A percentile compares a stretch with the other conserved stretches of the same genome.
Evolutionary conservation across 441 rosid genomes (phyloP).

Genomic region (Arabidopsis hybrid): DNA sequence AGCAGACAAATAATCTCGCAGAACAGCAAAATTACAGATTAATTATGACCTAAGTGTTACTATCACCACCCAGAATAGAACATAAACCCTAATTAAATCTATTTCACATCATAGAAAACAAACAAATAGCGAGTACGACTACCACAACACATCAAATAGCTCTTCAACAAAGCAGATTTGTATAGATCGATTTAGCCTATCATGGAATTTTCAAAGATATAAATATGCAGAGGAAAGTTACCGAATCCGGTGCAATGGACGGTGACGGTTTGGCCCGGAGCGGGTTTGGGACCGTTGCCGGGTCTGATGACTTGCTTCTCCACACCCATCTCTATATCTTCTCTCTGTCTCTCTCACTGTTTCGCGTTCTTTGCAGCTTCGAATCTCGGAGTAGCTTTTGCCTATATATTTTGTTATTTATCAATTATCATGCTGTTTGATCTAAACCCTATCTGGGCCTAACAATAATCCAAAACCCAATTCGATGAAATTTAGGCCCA

Average conservation of each 20-base stretch:
- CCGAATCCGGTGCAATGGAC: slow-evolving; percentile 98
- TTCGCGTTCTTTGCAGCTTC: not conserved
- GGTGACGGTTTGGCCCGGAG: slow-evolving; percentile 83
- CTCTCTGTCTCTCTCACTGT: not conserved
- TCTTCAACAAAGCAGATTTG: slow-evolving; percentile 15
- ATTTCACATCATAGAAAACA: not conserved
- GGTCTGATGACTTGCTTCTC: slow-evolving; percentile 80
- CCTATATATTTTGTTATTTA: not conserved
- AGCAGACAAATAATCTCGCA: not conserved
- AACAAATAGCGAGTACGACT: not conserved
- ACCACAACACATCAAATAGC: not conserved
- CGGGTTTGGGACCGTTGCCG: slow-evolving; percentile 81
- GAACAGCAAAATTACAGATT: not conserved
- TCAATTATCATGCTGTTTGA: not conserved
- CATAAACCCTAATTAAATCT: slow-evolving; percentile 14
- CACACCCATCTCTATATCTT: slow-evolving; percentile 63
- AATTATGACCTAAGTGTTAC: not conserved
- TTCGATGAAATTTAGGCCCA: not conserved
- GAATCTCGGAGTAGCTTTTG: not conserved
- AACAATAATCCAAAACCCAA: not conserved
- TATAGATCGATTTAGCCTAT: slow-evolving; percentile 5
- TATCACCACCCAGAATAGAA: not conserved
- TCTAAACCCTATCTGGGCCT: not conserved
- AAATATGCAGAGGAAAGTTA: slow-evolving; percentile 19
- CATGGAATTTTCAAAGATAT: not conserved